A percentile compares a stretch with the other conserved stretches of the same genome.
Conservation (phyloP, 805 yeast genomes). For the Hagleromyces aurorensis region DNA sequence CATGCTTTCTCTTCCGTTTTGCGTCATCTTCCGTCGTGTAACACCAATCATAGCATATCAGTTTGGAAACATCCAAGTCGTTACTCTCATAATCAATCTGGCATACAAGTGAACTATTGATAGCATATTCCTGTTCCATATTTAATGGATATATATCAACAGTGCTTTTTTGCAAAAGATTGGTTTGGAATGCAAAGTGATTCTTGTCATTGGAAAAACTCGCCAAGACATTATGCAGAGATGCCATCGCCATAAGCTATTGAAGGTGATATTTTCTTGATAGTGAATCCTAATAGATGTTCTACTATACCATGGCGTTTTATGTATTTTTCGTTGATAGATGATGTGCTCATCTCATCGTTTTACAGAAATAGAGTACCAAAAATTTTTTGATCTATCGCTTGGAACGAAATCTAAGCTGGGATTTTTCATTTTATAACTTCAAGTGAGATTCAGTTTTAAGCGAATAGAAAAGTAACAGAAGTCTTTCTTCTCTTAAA, state of each 20-base stretch:
- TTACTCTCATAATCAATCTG: conserved; percentile 28
- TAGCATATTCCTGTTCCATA: conserved; percentile 16
- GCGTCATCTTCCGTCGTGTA: conserved; percentile 3
- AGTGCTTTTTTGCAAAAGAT: conserved; percentile 28
- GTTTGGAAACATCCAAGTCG: conserved; percentile 23
- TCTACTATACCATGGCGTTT: no score
- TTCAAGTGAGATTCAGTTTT: no score
- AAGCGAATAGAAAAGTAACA: no score
- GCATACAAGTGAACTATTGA: conserved; percentile 26
- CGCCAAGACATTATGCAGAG: conserved; percentile 16
- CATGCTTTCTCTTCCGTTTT: conserved; percentile 16
- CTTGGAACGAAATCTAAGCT: no score
- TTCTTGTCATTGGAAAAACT: conserved; percentile 26
- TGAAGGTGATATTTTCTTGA: no score
- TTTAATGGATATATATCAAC: conserved; percentile 30
- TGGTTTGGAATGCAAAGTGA: conserved; percentile 30
- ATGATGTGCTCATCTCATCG: conserved; percentile 3
- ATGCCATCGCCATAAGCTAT: no score
- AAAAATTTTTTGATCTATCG: no score
- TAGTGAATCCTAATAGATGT: no score
- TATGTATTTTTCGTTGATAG: not conserved
- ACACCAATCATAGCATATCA: conserved; percentile 26
- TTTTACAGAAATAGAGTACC: no score
- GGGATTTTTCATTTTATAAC: no score
- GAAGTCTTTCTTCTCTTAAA: no score